These are phyloP conservation scores for Starmerella stigmatis DNA, from an alignment of 805 yeast species.

Conservation along the genomic window DNA sequence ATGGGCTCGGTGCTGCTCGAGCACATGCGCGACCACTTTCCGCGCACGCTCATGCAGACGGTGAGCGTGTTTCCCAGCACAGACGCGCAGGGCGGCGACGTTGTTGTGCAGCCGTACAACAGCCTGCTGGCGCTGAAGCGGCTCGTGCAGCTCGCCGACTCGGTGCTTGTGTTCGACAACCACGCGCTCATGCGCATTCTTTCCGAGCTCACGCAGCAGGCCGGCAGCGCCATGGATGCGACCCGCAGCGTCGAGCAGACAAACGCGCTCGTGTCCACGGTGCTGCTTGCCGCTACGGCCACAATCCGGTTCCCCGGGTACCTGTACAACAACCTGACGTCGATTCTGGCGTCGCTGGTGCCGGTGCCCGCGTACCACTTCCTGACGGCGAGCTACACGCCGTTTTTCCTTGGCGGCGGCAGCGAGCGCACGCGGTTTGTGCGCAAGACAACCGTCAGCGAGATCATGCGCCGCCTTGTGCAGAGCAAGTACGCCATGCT, in stretches of 20 bases:
- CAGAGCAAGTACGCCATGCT: constrained; percentile 74
- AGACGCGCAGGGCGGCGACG: constrained; percentile 73
- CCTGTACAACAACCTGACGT: constrained; percentile 75
- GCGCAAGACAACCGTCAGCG: constrained; percentile 68
- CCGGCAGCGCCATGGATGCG: constrained; percentile 20
- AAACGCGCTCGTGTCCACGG: constrained; percentile 75
- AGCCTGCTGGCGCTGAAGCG: constrained; percentile 72
- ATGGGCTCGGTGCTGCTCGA: constrained; percentile 78
- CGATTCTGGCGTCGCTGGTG: constrained; percentile 67
- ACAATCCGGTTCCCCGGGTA: constrained; percentile 86
- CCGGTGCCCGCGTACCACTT: constrained; percentile 82
- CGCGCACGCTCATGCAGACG: constrained; percentile 73
- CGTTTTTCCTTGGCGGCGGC: constrained; percentile 56
- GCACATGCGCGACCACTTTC: constrained; percentile 64
- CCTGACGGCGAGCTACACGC: constrained; percentile 60
- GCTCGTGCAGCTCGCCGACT: constrained; percentile 74
- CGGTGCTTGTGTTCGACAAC: constrained; percentile 83
- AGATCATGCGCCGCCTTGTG: constrained; percentile 68
- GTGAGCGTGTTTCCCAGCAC: constrained; percentile 72
- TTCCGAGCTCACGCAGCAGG: constrained; percentile 44
- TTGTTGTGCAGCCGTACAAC: constrained; percentile 97
- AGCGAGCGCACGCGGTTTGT: constrained; percentile 38
- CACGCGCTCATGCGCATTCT: constrained; percentile 71
- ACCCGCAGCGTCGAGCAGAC: constrained; percentile 62
- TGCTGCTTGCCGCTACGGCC: constrained; percentile 74